Evolutionary conservation across 139 green algal genomes (phyloP).

Genomic region (Spirogloea muscicola): DNA sequence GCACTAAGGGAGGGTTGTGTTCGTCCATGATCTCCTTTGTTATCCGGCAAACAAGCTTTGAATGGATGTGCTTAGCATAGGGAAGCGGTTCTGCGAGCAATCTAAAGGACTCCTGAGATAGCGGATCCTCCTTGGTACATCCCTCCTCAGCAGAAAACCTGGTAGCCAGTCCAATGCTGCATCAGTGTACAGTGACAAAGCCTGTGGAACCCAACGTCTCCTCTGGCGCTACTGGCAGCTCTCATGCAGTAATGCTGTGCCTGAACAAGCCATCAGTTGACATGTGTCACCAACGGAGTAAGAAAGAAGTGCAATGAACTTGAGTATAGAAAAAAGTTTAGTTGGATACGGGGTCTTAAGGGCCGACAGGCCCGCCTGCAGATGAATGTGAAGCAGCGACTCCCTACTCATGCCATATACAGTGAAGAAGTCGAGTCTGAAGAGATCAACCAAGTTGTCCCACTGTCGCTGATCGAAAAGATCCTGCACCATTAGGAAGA

Average conservation of each 20-base stretch:
- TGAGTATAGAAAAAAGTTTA: too few relatives aligned
- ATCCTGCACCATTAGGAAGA: constrained; percentile 12
- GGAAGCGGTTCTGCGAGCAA: constrained; percentile 73
- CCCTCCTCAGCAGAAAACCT: constrained; percentile 49
- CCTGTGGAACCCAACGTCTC: too few relatives aligned
- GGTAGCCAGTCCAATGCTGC: too few relatives aligned
- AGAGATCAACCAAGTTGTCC: constrained; percentile 61
- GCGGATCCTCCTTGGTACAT: constrained; percentile 61
- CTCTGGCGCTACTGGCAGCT: too few relatives aligned
- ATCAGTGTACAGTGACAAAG: too few relatives aligned
- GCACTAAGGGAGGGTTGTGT: constrained; percentile 85
- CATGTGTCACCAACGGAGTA: too few relatives aligned
- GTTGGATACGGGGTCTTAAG: constrained; percentile 73
- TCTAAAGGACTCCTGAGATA: constrained; percentile 67
- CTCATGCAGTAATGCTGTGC: too few relatives aligned
- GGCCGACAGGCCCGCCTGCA: constrained; percentile 75
- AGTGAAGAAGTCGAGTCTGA: constrained; percentile 71
- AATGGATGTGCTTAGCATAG: constrained; percentile 77
- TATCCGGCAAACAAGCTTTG: constrained; percentile 83
- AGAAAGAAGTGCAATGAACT: too few relatives aligned
- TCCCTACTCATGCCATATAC: constrained; percentile 71
- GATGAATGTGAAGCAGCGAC: constrained; percentile 54
- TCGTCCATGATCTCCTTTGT: constrained; percentile 81
- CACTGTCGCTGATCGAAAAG: constrained; percentile 59
- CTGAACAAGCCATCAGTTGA: too few relatives aligned